Base-by-base conservation (phyloP, 768 basidiomycete genomes). In the Mycena rosella region DNA sequence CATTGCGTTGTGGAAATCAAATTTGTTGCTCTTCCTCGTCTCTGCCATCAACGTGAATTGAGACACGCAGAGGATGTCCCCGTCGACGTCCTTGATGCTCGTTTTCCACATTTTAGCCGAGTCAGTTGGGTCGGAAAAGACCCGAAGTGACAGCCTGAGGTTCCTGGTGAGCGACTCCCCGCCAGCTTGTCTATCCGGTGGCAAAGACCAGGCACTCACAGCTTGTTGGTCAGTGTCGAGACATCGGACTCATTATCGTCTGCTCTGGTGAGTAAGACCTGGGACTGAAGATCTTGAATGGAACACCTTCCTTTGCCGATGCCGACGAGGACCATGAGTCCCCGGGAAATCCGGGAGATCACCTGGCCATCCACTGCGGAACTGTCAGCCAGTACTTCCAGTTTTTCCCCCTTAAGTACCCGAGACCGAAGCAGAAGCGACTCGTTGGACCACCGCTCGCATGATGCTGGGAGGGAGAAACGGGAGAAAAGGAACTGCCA, bases 1-100 rank as follows among this genome's bases (percentile, higher is more conserved):
- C 96, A 98, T 98, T 8, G 96, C 93, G 22, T 87, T 87, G 79
- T 96, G 96, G 73, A 98, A 98, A 78, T 98, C 96, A 15, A 93
- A 93, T 74, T 96, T 95, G 76, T 85, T 93, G 29, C 95, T 95
- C 78, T 98, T 98, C 58, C 85, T 83, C 20, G 95, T 95, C 65
- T 92, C 91, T 26, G 96, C 93, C 75, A 96, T 78, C 29, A 99
- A 85, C 2, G 96, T 96, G 77, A 98, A 97, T 73, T 99, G 97
- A 1, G 96, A 96, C 18, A 96, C 95, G 73, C 96, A 98, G 5
- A 99, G 87, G 15, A 99, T 86, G 57, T 97, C 96, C 48, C 96
- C 96, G 26, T 88, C 87, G 26, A 98, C 87, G 70, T 98, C 96
- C 78, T 90, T 93, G 53, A 99, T 92, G 74, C 83, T 94, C 24